Percentiles rank a stretch among this genome's conserved stretches.
Conservation (phyloP, 2,329 filamentous ascomycete species). For the Drechslerella dactyloides region DNA sequence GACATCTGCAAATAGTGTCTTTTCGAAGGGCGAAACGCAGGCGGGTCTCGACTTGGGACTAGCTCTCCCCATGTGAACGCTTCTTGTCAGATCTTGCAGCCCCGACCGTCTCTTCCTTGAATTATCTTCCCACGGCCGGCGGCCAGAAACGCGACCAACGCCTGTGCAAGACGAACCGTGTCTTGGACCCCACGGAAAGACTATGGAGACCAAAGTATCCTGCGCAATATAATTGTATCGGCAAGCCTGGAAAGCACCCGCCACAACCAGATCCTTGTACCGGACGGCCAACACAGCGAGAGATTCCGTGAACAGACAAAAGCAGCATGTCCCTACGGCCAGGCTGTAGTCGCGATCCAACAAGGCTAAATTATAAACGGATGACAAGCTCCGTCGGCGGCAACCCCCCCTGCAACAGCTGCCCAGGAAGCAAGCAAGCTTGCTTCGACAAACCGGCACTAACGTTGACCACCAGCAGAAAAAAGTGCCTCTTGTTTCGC, state of each 20-base stretch:
- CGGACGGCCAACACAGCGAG: not conserved
- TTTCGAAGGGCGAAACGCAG: conserved; percentile 19
- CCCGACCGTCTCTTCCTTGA: not conserved
- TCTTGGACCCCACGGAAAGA: conserved; percentile 1
- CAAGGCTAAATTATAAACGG: conserved; percentile 32
- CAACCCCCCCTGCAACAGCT: conserved; percentile 48
- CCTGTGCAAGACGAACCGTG: not conserved
- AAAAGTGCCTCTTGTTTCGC: conserved; percentile 20
- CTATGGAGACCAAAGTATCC: not conserved
- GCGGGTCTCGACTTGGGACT: conserved; percentile 6
- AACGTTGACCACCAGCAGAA: not conserved
- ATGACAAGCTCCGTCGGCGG: conserved; percentile 47
- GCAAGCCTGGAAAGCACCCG: not conserved
- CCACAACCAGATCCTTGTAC: conserved; percentile 3
- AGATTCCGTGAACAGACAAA: not conserved
- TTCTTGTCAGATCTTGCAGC: conserved; percentile 8
- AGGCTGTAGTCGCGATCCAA: conserved; percentile 9
- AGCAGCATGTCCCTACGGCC: not conserved
- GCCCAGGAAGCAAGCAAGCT: not conserved
- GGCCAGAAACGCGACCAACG: not conserved
- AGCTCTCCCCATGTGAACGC: conserved; percentile 6
- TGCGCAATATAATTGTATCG: not conserved
- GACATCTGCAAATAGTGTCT: not conserved
- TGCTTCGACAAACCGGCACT: conserved; percentile 1
- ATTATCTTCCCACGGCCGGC: not conserved